These are phyloP conservation scores for Myochromella boudieri DNA, from an alignment of 768 basidiomycete genomes.

Conservation along the genomic window DNA sequence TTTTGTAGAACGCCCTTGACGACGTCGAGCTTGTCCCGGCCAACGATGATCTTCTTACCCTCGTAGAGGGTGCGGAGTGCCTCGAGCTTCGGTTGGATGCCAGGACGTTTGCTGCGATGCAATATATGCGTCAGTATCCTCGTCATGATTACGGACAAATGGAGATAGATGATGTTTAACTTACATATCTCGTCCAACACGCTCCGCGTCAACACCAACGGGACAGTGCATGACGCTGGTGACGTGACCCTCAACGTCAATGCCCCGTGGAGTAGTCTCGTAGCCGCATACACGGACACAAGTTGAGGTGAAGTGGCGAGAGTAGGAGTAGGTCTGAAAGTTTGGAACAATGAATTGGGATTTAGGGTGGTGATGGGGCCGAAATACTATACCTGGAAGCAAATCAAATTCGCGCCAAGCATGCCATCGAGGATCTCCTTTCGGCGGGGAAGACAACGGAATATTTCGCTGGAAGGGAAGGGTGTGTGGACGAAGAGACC, in stretches of 20 bases:
- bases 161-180: conserved; percentile 23
- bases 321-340: conserved; percentile 83
- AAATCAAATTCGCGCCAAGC: conserved; percentile 94
- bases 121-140: not conserved
- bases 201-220: conserved; percentile 91
- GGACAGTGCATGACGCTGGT: conserved; percentile 87
- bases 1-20: conserved; percentile 98
- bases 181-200: conserved; percentile 80
- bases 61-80: conserved; percentile 83
- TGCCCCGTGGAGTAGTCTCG: conserved; percentile 69
- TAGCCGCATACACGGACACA: conserved; percentile 97
- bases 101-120: conserved; percentile 59
- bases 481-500: conserved; percentile 98
- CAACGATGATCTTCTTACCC: conserved; percentile 98
- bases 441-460: conserved; percentile 88
- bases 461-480: conserved; percentile 96
- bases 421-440: conserved; percentile 97
- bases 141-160: too few species aligned
- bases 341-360: not conserved
- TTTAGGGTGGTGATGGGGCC: not conserved
- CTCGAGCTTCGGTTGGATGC: conserved; percentile 87
- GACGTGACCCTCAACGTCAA: conserved; percentile 87
- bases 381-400: conserved; percentile 68
- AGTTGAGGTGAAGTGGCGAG: conserved; percentile 91
- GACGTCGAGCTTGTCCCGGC: conserved; percentile 96